Evolutionary conservation across 495 filamentous ascomycete genomes (phyloP).

Genomic region (Penicillium daleae): DNA sequence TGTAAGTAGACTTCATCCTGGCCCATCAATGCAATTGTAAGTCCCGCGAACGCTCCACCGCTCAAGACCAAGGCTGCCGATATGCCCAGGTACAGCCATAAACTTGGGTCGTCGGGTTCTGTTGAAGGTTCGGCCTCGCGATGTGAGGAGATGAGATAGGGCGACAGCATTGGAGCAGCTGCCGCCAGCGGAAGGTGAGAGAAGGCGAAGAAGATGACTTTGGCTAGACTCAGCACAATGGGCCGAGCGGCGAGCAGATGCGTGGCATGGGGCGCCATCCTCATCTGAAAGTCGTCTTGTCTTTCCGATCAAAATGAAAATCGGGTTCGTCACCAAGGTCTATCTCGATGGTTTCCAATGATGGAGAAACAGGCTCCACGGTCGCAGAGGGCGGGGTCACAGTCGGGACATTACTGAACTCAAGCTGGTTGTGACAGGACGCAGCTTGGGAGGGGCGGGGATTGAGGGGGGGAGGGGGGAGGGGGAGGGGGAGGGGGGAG

Average conservation of each 20-base stretch:
- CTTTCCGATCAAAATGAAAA: not conserved
- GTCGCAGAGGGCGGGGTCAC: not conserved
- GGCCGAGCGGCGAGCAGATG: constrained; percentile 48
- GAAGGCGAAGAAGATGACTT: constrained; percentile 50
- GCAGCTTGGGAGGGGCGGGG: not conserved
- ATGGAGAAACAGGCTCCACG: not conserved
- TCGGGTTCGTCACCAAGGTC: not conserved
- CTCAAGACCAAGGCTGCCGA: constrained; percentile 77
- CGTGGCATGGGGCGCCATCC: constrained; percentile 38
- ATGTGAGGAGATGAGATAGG: constrained; percentile 23
- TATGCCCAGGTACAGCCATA: constrained; percentile 73
- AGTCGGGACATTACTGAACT: constrained; percentile 5
- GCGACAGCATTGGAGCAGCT: constrained; percentile 44
- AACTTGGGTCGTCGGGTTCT: constrained; percentile 54
- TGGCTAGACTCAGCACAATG: constrained; percentile 50
- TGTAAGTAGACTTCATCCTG: constrained; percentile 95
- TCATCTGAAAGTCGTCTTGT: not conserved
- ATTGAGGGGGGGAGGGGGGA: not conserved
- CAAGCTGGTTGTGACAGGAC: constrained; percentile 1
- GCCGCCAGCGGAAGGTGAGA: constrained; percentile 48
- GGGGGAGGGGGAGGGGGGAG: not conserved
- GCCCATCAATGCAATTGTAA: constrained; percentile 85
- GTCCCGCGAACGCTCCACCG: constrained; percentile 92
- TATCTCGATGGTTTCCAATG: not conserved
- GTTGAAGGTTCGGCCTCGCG: constrained; percentile 35